These are phyloP conservation scores for Discostella stelligera DNA, from an alignment of 352 stramenopile species.

Conservation along the genomic window DNA sequence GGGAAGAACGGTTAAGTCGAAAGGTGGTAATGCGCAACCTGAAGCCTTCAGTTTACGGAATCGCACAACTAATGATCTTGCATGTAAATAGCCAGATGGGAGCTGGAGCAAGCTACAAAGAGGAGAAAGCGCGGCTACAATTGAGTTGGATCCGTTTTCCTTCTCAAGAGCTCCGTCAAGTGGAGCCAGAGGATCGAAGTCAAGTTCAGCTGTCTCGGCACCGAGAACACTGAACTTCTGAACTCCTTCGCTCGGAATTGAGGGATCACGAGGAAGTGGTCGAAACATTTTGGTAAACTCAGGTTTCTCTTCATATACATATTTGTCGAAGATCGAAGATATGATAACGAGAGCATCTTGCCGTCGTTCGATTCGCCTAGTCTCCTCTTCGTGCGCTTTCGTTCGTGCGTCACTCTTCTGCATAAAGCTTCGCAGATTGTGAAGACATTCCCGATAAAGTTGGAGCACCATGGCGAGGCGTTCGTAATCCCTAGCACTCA, in stretches of 20 bases:
- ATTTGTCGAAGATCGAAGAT: constrained; percentile 67
- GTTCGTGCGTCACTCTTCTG: constrained; percentile 51
- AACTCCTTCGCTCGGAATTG: constrained; percentile 7
- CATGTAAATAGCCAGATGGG: constrained; percentile 74
- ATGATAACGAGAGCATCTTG: constrained; percentile 73
- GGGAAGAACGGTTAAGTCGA: constrained; percentile 60
- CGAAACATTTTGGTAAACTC: constrained; percentile 68
- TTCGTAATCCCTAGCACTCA: constrained; percentile 62
- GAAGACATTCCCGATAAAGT: constrained; percentile 62
- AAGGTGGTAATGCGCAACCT: constrained; percentile 51
- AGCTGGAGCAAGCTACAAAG: constrained; percentile 70
- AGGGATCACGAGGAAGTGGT: constrained; percentile 53
- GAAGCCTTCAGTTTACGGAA: constrained; percentile 55
- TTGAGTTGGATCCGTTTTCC: constrained; percentile 42
- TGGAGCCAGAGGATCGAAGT: constrained; percentile 74
- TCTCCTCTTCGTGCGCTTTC: constrained; percentile 56
- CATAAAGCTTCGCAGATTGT: constrained; percentile 40
- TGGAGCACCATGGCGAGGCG: constrained; percentile 55
- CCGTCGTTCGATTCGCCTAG: constrained; percentile 60
- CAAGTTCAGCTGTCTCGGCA: constrained; percentile 18
- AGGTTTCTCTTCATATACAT: constrained; percentile 50
- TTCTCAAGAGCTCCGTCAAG: constrained; percentile 55
- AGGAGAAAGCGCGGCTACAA: constrained; percentile 60
- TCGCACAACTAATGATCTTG: constrained; percentile 57
- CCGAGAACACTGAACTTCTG: constrained; percentile 46